Conservation (phyloP, 345 rosid species). For the Citrus trifoliata region DNA sequence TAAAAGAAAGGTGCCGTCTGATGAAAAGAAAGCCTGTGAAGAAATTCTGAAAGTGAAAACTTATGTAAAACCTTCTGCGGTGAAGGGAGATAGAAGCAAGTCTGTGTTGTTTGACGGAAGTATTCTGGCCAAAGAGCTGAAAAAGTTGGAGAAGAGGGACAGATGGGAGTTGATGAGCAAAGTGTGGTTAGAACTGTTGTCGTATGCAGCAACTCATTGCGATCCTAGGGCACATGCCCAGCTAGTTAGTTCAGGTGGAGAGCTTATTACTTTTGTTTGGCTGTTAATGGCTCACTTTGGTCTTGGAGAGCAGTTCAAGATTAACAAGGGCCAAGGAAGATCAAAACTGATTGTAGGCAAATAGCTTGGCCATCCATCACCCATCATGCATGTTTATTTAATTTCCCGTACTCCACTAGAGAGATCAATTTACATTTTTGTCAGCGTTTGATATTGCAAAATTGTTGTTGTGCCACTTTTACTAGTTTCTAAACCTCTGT, state of each 20-base stretch:
- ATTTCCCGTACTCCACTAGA: too few relatives aligned
- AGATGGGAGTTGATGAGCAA: conserved; percentile 55
- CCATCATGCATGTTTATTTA: too few relatives aligned
- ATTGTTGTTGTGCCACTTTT: too few relatives aligned
- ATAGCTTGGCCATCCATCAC: neutral
- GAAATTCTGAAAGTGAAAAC: conserved; percentile 14
- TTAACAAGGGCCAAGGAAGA: too few relatives aligned
- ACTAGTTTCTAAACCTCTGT: too few relatives aligned
- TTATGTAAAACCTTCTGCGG: conserved; percentile 33
- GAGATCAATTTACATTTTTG: too few relatives aligned
- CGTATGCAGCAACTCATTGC: conserved; percentile 60
- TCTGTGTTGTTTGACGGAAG: conserved; percentile 31
- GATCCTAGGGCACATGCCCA: conserved; percentile 53
- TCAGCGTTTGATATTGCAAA: too few relatives aligned
- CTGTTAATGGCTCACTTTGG: conserved; percentile 76
- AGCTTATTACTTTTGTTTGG: conserved; percentile 31
- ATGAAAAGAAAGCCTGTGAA: conserved; percentile 1
- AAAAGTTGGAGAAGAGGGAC: neutral
- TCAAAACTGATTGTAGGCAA: conserved; percentile 26
- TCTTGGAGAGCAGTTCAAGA: conserved; percentile 52
- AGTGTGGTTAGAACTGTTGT: conserved; percentile 65
- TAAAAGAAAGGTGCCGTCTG: conserved; percentile 9
- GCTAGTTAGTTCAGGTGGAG: conserved; percentile 60
- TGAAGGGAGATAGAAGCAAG: too few relatives aligned
- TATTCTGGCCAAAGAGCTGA: conserved; percentile 52